These are phyloP conservation scores for Claviceps sp. DNA, from an alignment of 2,329 filamentous ascomycete genomes.

Conservation along the genomic window DNA sequence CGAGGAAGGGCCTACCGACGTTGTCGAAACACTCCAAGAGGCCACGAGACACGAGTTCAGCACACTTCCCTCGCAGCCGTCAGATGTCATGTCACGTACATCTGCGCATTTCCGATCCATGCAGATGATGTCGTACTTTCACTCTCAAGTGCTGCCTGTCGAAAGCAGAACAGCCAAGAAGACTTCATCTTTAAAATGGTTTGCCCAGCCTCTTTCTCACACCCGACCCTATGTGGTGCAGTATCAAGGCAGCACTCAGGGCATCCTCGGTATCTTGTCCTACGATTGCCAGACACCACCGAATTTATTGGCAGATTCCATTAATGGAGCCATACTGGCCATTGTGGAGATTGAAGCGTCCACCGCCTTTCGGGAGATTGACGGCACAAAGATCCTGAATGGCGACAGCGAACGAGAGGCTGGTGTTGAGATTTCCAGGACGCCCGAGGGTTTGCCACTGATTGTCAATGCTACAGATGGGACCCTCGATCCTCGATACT, in stretches of 20 bases:
- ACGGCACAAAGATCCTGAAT: background rate
- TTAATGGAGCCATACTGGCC: slow-evolving; percentile 59
- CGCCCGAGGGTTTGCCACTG: slow-evolving; percentile 45
- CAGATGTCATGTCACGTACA: slow-evolving; percentile 43
- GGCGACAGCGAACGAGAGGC: background rate
- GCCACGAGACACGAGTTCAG: slow-evolving; percentile 31
- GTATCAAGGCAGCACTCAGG: slow-evolving; percentile 36
- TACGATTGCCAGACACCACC: slow-evolving; percentile 51
- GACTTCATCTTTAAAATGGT: slow-evolving; percentile 28
- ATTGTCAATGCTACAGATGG: slow-evolving; percentile 41
- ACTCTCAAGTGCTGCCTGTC: slow-evolving; percentile 20
- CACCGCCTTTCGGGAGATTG: slow-evolving; percentile 31
- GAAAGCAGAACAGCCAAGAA: background rate
- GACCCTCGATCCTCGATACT: slow-evolving; percentile 45
- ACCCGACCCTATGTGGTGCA: slow-evolving; percentile 47
- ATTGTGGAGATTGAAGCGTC: slow-evolving; percentile 46
- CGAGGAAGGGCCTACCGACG: slow-evolving; percentile 44
- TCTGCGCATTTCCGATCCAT: slow-evolving; percentile 55
- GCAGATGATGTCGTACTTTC: slow-evolving; percentile 73
- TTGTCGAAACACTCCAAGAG: slow-evolving; percentile 37
- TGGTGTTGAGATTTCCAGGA: slow-evolving; percentile 8
- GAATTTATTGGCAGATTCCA: slow-evolving; percentile 45
- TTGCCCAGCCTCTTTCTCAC: slow-evolving; percentile 39
- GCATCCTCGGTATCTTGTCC: slow-evolving; percentile 52
- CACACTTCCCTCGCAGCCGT: slow-evolving; percentile 44